Evolutionary conservation across 306 rosid species (phyloP).

Genomic region (apple (Malus domestica)): ASM211411v1 NC_041803.1:12291501-12292000

Average conservation of each 20-base stretch:
- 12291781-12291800: constrained; percentile 15
- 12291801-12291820: constrained; percentile 12
- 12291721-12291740: constrained; percentile 32
- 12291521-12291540: constrained; percentile 48
- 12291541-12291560: constrained; percentile 58
- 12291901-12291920: constrained; percentile 61
- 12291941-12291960: constrained; percentile 51
- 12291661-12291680: constrained; percentile 38
- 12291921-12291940: constrained; percentile 64
- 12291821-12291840: constrained; percentile 5
- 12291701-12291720: constrained; percentile 54
- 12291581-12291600: constrained; percentile 72
- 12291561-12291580: constrained; percentile 81
- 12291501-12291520: constrained; percentile 89
- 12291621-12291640: neutral
- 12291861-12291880: constrained; percentile 53
- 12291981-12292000: constrained; percentile 56
- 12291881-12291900: constrained; percentile 68
- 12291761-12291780: constrained; percentile 24
- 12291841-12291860: constrained; percentile 84
- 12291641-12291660: constrained; percentile 9
- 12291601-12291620: neutral
- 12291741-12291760: constrained; percentile 18
- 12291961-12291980: constrained; percentile 55
- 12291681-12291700: constrained; percentile 68